Base-by-base conservation (phyloP, 345 rosid species). In the Eucalyptus cladocalyx region DNA sequence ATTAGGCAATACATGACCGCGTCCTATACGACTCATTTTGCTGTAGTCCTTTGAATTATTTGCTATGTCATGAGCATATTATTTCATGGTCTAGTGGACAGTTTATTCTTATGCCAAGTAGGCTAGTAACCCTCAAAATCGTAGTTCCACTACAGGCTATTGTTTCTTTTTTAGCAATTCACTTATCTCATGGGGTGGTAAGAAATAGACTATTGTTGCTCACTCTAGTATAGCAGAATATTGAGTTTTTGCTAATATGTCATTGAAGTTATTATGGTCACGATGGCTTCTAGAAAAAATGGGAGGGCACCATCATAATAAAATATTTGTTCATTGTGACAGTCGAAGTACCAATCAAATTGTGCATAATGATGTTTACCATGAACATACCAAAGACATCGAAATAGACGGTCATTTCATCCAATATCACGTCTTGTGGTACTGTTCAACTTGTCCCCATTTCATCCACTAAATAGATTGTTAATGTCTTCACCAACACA, bases 291-390 rank as follows among this genome's bases (percentile, higher is more conserved):
- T 28, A 60, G 8, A 28, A 60, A 28, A 60, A 13, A 60, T 60
- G 32, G 17, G 34, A 60, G 1, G 7, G 34, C 0, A 0, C 1
- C 69, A 28, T 28, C 32, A 60, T 60, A 60, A 60, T 0, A 0
- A 60, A 30, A 60, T 60, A 28, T 30, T 6, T 13, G 4, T 13
- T 60, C 34, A 60, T 28, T 28, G 8, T 4, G 4, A 12, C 69
- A 13, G 28, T 60, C 34, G 0, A 60, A 28, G 32, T 28, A 30
- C 32, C 34, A 6, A 5, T 28, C 69, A 60, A 60, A 60, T 12
- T 11, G 69, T 30, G 15, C 16, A 28, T 60, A 26, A 60, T 60
- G 1, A 28, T 60, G 16, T 60, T 28, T 60, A 60, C 7, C 8
- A 3, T 60, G 4, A 28, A 60, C 1, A 6, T 3, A 28, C 16